Evolutionary conservation across 208 protist genomes (phyloP).

Genomic region (Trypanosoma grayi): DNA sequence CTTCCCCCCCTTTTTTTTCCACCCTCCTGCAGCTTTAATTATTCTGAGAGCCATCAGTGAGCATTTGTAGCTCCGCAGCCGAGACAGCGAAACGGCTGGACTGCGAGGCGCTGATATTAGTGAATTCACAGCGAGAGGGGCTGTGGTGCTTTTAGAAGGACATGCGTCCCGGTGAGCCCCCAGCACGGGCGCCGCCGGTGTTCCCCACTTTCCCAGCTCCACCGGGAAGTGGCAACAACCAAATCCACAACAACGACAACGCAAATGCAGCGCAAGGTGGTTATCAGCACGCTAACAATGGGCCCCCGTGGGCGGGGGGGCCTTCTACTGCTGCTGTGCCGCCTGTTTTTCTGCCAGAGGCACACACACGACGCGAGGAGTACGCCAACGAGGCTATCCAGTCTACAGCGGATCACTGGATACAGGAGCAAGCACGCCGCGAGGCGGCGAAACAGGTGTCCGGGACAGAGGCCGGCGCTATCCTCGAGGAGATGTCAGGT

Average conservation of each 20-base stretch:
- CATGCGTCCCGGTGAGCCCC: constrained; percentile 8
- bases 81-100: too few species aligned
- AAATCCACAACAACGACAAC: not conserved
- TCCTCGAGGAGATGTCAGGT: not conserved
- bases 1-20: constrained; percentile 15
- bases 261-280: not conserved
- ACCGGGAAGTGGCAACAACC: not conserved
- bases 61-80: too few species aligned
- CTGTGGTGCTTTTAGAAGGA: too few species aligned
- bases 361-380: constrained; percentile 37
- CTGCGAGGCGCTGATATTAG: too few species aligned
- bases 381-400: constrained; percentile 43
- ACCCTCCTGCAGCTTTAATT: not conserved
- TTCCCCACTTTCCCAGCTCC: constrained; percentile 19
- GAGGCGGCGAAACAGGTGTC: not conserved
- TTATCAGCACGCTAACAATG: not conserved
- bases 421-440: constrained; percentile 35
- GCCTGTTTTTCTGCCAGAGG: constrained; percentile 1
- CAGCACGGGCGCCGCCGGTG: not conserved
- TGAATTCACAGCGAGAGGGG: too few species aligned
- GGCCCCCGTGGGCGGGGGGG: not conserved
- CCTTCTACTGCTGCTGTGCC: not conserved
- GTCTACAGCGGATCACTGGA: constrained; percentile 41
- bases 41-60: too few species aligned
- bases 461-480: not conserved